phyloP scores from a whole-genome alignment of 208 protist species.

The Leptomonas pyrrhocoris region DNA sequence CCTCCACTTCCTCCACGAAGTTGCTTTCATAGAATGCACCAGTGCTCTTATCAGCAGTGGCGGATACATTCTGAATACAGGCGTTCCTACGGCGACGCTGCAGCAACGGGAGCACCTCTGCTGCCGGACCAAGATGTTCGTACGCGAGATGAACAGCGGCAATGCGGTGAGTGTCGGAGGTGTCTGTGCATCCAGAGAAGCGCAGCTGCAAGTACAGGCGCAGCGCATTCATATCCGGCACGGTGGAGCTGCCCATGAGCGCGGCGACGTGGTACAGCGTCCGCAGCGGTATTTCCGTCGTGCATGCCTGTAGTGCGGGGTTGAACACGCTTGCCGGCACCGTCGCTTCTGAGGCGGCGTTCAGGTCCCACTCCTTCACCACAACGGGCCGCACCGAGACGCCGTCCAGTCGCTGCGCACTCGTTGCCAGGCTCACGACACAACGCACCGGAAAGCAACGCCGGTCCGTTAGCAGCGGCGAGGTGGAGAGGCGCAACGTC shows the following conservation, averaged over 20 bases:
- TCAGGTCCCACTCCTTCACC: slow-evolving; percentile 48
- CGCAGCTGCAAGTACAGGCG: slow-evolving; percentile 58
- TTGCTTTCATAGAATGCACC: background rate
- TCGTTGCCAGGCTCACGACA: slow-evolving; percentile 57
- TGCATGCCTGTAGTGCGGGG: background rate
- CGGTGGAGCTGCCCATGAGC: slow-evolving; percentile 31
- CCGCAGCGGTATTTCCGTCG: slow-evolving; percentile 43
- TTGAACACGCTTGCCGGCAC: background rate
- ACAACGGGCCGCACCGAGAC: slow-evolving; percentile 50
- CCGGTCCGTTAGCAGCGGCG: slow-evolving; percentile 35
- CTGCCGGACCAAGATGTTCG: slow-evolving; percentile 24
- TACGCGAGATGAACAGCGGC: slow-evolving; percentile 49
- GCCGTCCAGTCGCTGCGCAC: slow-evolving; percentile 49
- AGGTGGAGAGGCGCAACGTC: slow-evolving; percentile 38
- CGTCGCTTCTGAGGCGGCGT: background rate
- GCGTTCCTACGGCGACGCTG: slow-evolving; percentile 5
- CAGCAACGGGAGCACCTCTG: slow-evolving; percentile 22
- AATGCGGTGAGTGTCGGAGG: slow-evolving; percentile 55
- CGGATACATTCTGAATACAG: no score
- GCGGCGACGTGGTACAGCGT: slow-evolving; percentile 60
- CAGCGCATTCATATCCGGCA: slow-evolving; percentile 7
- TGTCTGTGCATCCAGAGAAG: slow-evolving; percentile 63
- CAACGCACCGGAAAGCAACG: slow-evolving; percentile 60
- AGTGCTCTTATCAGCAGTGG: background rate
- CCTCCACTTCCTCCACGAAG: slow-evolving; percentile 21